Percentiles rank a stretch among this genome's conserved stretches.
Evolutionary conservation across 1,284 basidiomycete genomes (phyloP).

Genomic region (Boletus semigastroideus): DNA sequence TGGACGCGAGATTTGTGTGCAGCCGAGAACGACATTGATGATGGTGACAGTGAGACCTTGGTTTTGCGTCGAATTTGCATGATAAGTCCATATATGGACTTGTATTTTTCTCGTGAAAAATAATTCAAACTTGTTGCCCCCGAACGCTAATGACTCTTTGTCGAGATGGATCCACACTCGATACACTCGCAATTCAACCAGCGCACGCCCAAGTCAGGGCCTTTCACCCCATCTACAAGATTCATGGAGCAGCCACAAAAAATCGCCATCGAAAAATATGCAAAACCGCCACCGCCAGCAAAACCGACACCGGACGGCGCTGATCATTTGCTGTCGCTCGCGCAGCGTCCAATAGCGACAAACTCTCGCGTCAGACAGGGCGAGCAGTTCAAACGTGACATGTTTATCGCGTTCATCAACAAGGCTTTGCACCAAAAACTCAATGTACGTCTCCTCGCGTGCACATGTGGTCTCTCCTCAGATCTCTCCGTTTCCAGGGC

Average conservation of each 20-base stretch:
- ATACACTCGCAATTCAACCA: conserved; percentile 70
- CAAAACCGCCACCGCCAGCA: conserved; percentile 38
- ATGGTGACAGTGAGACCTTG: background rate
- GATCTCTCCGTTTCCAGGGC: conserved; percentile 46
- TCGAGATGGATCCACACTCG: conserved; percentile 73
- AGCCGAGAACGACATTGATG: conserved; percentile 63
- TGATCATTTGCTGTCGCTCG: conserved; percentile 33
- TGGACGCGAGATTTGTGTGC: conserved; percentile 88
- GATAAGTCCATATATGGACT: conserved; percentile 20
- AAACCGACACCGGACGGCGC: conserved; percentile 34
- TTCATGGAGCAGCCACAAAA: conserved; percentile 48
- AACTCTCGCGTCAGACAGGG: conserved; percentile 77
- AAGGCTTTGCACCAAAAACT: conserved; percentile 78
- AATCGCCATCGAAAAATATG: conserved; percentile 42
- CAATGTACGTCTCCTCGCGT: conserved; percentile 46
- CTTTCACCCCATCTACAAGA: conserved; percentile 42
- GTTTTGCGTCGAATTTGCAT: conserved; percentile 4
- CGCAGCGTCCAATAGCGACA: conserved; percentile 64
- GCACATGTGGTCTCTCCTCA: conserved; percentile 10
- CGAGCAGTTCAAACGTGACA: conserved; percentile 73
- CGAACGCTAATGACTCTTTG: background rate
- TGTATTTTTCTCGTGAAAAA: background rate
- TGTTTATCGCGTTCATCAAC: conserved; percentile 83
- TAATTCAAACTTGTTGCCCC: background rate
- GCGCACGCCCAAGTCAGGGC: conserved; percentile 64